These are phyloP conservation scores for Beauveria caledonica DNA, from an alignment of 2,329 filamentous ascomycete species.

Conservation along the genomic window DNA sequence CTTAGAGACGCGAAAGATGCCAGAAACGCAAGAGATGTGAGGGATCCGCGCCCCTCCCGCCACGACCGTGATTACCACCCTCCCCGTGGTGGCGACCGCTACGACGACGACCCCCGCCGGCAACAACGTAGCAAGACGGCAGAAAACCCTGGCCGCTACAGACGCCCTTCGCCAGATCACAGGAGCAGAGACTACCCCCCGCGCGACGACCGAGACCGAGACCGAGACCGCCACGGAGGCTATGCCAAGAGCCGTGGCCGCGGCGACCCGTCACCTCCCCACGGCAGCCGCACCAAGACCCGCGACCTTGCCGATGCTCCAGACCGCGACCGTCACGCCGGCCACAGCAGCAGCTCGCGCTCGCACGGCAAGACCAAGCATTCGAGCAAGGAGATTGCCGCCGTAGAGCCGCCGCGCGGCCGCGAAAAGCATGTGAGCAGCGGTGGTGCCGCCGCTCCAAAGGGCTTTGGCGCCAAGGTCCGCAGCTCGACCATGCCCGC, in stretches of 20 bases:
- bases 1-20: background rate
- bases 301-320: background rate
- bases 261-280: background rate
- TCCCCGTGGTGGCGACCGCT: constrained; percentile 1
- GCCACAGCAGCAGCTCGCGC: background rate
- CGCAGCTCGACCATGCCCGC: constrained; percentile 29
- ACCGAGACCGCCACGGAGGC: background rate
- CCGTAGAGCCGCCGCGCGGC: background rate
- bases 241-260: background rate
- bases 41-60: background rate
- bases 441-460: constrained; percentile 4
- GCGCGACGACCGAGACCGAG: constrained; percentile 4
- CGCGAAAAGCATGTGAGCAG: constrained; percentile 16
- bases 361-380: constrained; percentile 3
- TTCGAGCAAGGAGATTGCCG: constrained; percentile 2
- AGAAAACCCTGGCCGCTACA: background rate
- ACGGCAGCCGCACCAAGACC: background rate
- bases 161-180: background rate
- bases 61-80: constrained; percentile 1
- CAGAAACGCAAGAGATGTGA: background rate
- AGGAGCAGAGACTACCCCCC: background rate
- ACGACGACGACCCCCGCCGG: background rate
- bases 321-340: constrained; percentile 1
- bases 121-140: constrained; percentile 5
- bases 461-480: constrained; percentile 9